Evolutionary conservation across 805 yeast species (phyloP), one percentile per base, ranked within the genome.

Genomic region (Zygosaccharomyces siamensis): DNA sequence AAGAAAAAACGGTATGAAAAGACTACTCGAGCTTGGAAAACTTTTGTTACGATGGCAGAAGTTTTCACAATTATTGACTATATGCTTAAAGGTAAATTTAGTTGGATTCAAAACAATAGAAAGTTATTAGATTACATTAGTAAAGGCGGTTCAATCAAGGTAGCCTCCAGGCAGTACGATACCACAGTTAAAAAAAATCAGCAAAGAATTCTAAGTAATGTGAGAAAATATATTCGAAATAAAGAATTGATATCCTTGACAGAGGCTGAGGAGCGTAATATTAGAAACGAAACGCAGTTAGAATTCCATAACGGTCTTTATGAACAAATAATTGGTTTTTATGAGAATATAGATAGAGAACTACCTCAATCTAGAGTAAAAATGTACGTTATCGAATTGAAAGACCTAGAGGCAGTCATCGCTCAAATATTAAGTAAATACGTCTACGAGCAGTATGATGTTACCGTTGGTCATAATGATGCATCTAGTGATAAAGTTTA

Each of bases 251-350:
- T 47, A 39, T 30, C 49, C 5, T 23, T 33, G 8, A 33, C 38
- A 7, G 39, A 23, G 20, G 45, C 46, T 12, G 23, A 26, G 44
- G 36, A 40, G 24, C 45, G 39, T 12, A 42, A 43, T 2, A 38
- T 27, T 27, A 46, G 26, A 14, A 27, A 38, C 3, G 28, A 30
- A 18, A 11, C 38, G n/a, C 33, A 47, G 32, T 12, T 41, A 27
- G 54, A 50, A 8, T 50, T 50, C 27, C 54, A 47, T 23, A 43
- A 18, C n/a, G 54, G 51, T 3, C 46, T 47, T 18, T 45, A 47
- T 18, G 47, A 50, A 11, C 54, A 50, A 16, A 43, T 50, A 11
- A n/a, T 21, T 11, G 45, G 51, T 11, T 47, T 39, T 37, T 46
- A 41, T 18, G 37, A 45, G 24, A 46, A 47, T 21, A 41, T 44